A percentile compares a stretch with the other conserved stretches of the same genome.
Evolutionary conservation across 345 rosid species (phyloP).

Genomic region (Stellera chamaejasme): DNA sequence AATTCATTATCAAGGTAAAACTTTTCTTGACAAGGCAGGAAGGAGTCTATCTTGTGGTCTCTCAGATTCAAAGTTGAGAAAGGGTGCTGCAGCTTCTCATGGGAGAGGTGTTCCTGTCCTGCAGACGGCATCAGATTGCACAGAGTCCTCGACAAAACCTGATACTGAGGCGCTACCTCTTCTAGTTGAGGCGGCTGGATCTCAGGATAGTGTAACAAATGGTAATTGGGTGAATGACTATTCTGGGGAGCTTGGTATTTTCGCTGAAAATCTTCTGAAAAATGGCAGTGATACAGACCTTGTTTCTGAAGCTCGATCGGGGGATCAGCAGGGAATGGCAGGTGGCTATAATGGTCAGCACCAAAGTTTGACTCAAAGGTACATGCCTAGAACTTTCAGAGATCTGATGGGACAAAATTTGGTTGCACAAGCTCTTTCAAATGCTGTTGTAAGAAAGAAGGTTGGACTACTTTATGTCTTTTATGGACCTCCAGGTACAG

Average conservation of each 20-base stretch:
- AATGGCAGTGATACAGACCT: constrained; percentile 56
- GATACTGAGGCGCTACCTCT: constrained; percentile 65
- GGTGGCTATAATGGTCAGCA: constrained; percentile 40
- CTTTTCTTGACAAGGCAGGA: constrained; percentile 84
- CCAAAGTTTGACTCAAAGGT: constrained; percentile 79
- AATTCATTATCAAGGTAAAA: constrained; percentile 80
- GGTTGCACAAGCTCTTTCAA: constrained; percentile 80
- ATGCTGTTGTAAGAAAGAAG: constrained; percentile 66
- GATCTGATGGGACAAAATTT: constrained; percentile 88
- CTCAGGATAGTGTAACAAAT: constrained; percentile 52
- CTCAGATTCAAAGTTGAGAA: constrained; percentile 58
- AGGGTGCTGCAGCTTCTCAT: constrained; percentile 36
- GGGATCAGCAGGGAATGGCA: constrained; percentile 28
- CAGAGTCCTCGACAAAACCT: constrained; percentile 42
- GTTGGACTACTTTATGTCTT: constrained; percentile 86
- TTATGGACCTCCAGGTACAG: constrained; percentile 96
- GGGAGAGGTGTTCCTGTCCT: constrained; percentile 51
- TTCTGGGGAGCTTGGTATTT: constrained; percentile 90
- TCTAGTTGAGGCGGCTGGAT: constrained; percentile 55
- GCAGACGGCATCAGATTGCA: constrained; percentile 53
- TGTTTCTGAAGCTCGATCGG: constrained; percentile 78
- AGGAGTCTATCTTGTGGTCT: constrained; percentile 92
- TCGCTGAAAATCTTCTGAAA: constrained; percentile 72
- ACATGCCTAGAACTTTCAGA: constrained; percentile 63
- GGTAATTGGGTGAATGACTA: constrained; percentile 83